Percentiles rank a stretch among this genome's conserved stretches.
phyloP scores from a whole-genome alignment of 768 basidiomycete species.

The Auricularia cornea region DNA sequence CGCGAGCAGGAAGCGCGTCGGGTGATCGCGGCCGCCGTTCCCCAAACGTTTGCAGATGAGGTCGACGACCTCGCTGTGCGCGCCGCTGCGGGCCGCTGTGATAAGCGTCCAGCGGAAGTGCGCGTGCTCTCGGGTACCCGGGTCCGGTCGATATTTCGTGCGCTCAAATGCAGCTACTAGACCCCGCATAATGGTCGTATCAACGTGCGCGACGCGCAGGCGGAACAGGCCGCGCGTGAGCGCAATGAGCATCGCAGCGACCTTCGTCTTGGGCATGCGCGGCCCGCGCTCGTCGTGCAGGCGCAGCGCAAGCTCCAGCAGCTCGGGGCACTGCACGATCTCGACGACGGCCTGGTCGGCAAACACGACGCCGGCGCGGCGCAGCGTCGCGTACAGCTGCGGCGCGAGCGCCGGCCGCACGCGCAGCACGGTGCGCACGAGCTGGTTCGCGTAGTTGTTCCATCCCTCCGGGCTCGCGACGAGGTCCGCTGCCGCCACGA shows the following conservation, averaged over 20 bases:
- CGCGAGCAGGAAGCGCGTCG: neutral
- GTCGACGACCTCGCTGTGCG: neutral
- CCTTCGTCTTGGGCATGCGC: neutral
- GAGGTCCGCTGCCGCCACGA: neutral
- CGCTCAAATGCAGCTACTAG: neutral
- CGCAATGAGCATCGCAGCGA: neutral
- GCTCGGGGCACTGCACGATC: neutral
- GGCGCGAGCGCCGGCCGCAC: neutral
- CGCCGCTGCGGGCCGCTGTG: neutral
- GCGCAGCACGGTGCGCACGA: neutral
- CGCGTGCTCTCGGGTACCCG: neutral
- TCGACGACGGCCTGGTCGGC: neutral
- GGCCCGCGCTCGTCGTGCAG: neutral
- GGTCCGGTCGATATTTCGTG: neutral
- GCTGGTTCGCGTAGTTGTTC: neutral
- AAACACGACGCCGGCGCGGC: neutral
- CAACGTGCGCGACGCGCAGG: neutral
- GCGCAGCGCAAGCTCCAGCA: neutral
- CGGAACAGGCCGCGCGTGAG: neutral
- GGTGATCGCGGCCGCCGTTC: neutral
- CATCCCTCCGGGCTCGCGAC: neutral
- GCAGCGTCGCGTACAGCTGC: neutral
- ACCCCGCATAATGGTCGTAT: neutral
- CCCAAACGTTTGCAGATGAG: neutral
- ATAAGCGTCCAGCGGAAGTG: neutral